Evolutionary conservation across 2,329 filamentous ascomycete genomes (phyloP).

Genomic region (Calonectria hongkongensis): DNA sequence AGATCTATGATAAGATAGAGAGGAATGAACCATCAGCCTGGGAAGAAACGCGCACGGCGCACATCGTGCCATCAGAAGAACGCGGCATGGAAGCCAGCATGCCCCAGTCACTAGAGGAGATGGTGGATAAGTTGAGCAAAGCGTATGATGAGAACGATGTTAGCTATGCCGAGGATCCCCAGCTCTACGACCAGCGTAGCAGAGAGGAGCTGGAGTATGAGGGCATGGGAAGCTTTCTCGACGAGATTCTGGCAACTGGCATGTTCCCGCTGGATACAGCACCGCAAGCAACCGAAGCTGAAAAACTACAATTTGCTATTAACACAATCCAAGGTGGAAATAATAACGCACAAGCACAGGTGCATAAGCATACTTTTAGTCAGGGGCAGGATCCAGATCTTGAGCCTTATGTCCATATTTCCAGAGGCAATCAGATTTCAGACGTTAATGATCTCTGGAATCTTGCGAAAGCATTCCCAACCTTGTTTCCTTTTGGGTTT

Average conservation of each 20-base stretch:
- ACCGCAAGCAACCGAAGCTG: slow-evolving; percentile 21
- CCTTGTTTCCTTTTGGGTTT: slow-evolving; percentile 28
- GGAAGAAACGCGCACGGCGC: slow-evolving; percentile 9
- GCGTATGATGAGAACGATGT: slow-evolving; percentile 22
- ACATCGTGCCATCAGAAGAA: slow-evolving; percentile 11
- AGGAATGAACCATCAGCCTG: slow-evolving; percentile 23
- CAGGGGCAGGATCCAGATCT: neutral
- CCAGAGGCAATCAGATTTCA: slow-evolving; percentile 20
- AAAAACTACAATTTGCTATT: slow-evolving; percentile 35
- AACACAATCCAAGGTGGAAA: slow-evolving; percentile 21
- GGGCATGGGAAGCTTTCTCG: slow-evolving; percentile 20
- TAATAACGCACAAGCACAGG: neutral
- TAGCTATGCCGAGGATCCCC: slow-evolving; percentile 22
- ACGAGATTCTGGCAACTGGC: slow-evolving; percentile 30
- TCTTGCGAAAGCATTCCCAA: slow-evolving; percentile 36
- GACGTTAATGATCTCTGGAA: slow-evolving; percentile 26
- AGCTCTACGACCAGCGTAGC: slow-evolving; percentile 15
- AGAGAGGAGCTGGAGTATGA: slow-evolving; percentile 28
- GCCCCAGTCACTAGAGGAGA: slow-evolving; percentile 24
- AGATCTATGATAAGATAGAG: slow-evolving; percentile 31
- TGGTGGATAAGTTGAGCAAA: slow-evolving; percentile 12
- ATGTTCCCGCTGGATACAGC: slow-evolving; percentile 33
- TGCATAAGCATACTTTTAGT: too few relatives aligned
- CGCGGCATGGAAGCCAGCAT: slow-evolving; percentile 14
- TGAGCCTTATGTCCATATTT: slow-evolving; percentile 33